Base-by-base conservation (phyloP, 2,329 filamentous ascomycete genomes). In the Tolypocladium guangdongense region DNA sequence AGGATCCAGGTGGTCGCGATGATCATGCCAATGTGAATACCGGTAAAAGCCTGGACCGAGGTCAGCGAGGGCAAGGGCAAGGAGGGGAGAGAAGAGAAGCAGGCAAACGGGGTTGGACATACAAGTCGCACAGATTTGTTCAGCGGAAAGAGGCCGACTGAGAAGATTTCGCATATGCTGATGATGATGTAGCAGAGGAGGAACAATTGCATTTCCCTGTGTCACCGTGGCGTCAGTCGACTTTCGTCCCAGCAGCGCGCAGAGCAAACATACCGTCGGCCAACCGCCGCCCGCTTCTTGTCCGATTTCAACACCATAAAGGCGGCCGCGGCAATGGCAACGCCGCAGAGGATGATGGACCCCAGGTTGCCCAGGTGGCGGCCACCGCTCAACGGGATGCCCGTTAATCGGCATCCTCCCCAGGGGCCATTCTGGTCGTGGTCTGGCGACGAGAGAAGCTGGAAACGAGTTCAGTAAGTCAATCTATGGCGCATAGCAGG, bases 121-220 rank as follows among this genome's bases (percentile, higher is more conserved):
- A 87, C 90, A 63, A 88, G 78, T 67, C 90, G 83, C 55, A 88
- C 87, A 50, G 73, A 81, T 51, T 77, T 73, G 60, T 81, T 74
- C 22, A 96, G 73, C 3, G 92, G 90, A 63, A 99, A 92, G 33
- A 86, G 88, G 60, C 93, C 93, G 37, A 97, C 84, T 0, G 90
- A 91, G 73, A 99, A 96, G 64, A 99, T 96, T 69, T 97, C 93
- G 72, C 91, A 96, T 63, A 99, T 88, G 63, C 88, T 84, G 56
- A 97, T 84, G 55, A 97, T 71, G 54, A 95, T 86, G 68, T 90
- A 99, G 50, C 87, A 86, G 43, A 88, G 57, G 50, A 99, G 81
- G 73, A 99, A 97, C 36, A 96, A 64, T 77, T 99, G 93, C 82
- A 99, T 97, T 71, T 99, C 93, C 70, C 93, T 95, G 64, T 54